Percentiles rank a stretch among this genome's conserved stretches.
Evolutionary conservation across 192 early-diverging fungal genomes (phyloP).

Genomic region (Coemansia sp.): DNA sequence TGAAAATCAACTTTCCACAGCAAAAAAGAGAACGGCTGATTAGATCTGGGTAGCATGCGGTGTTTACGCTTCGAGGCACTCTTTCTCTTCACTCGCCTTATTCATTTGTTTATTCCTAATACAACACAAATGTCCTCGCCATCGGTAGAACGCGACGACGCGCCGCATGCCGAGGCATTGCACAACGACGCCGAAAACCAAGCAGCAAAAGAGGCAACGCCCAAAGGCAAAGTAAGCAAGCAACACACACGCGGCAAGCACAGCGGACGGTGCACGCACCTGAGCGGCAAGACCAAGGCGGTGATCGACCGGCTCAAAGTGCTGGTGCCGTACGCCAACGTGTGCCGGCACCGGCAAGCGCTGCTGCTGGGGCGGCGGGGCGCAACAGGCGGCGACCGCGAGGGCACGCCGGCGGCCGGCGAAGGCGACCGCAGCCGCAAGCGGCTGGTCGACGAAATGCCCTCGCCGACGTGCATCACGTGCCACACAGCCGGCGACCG

Average conservation of each 20-base stretch:
- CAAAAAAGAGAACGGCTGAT: no score
- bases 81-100: no score
- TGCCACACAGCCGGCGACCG: slow-evolving; percentile 60
- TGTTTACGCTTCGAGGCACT: no score
- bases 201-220: no score
- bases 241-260: neutral
- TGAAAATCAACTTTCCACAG: no score
- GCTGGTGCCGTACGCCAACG: slow-evolving; percentile 45
- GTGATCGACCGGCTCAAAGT: slow-evolving; percentile 48
- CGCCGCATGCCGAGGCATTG: neutral
- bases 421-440: slow-evolving; percentile 54
- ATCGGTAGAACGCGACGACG: no score
- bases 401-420: slow-evolving; percentile 33
- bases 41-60: no score
- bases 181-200: neutral
- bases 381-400: slow-evolving; percentile 17
- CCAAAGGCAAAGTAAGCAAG: no score
- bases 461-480: slow-evolving; percentile 55
- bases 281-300: slow-evolving; percentile 27
- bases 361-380: slow-evolving; percentile 48
- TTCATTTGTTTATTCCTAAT: no score
- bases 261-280: slow-evolving; percentile 36
- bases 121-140: no score
- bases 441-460: slow-evolving; percentile 55
- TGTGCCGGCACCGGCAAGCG: slow-evolving; percentile 47